A percentile compares a stretch with the other conserved stretches of the same genome.
These are phyloP conservation scores for Circinella minor DNA, from an alignment of 371 early-diverging fungal genomes.

Conservation along the genomic window DNA sequence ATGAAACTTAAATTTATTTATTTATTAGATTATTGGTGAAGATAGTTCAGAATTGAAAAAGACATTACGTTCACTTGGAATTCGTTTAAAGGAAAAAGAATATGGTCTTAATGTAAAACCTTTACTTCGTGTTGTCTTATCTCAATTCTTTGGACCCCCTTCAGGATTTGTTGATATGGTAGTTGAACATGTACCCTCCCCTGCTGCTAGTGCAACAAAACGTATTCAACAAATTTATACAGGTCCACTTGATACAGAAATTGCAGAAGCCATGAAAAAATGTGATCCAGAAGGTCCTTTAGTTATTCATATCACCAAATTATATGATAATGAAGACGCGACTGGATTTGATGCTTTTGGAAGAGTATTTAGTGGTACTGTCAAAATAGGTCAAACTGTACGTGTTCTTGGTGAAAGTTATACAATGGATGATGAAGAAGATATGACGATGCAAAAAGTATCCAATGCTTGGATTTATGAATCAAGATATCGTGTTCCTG, in stretches of 20 bases:
- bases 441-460: constrained; percentile 88
- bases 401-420: constrained; percentile 93
- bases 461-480: constrained; percentile 78
- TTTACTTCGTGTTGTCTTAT: constrained; percentile 79
- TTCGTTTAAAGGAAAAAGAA: constrained; percentile 80
- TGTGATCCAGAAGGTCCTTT: constrained; percentile 92
- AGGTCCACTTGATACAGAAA: constrained; percentile 69
- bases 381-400: constrained; percentile 79
- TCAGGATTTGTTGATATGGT: constrained; percentile 93
- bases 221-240: constrained; percentile 80
- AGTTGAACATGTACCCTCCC: constrained; percentile 79
- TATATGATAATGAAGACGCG: constrained; percentile 86
- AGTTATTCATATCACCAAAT: constrained; percentile 90
- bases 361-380: constrained; percentile 90
- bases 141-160: constrained; percentile 90
- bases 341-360: constrained; percentile 90
- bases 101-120: constrained; percentile 83
- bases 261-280: constrained; percentile 74
- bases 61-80: constrained; percentile 79
- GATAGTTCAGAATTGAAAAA: constrained; percentile 67
- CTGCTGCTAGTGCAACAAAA: constrained; percentile 72
- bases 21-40: constrained; percentile 72
- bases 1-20: too few relatives aligned
- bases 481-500: constrained; percentile 86
- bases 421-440: constrained; percentile 93